Conservation (phyloP, 768 basidiomycete species). For the Gloeophyllum trabeum region DNA sequence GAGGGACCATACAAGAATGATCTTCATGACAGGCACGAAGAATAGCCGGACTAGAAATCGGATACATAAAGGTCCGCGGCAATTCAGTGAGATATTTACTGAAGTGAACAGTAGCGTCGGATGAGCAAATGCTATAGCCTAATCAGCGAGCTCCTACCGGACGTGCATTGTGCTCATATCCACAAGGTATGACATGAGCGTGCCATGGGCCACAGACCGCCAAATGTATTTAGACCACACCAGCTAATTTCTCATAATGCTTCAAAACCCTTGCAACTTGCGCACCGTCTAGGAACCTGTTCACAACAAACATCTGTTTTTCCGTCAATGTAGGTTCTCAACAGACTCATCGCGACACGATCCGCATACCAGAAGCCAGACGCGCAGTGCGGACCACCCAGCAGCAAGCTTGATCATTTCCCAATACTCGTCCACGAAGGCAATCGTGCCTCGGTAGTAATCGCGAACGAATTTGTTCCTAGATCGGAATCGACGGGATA, state of each 20-base stretch:
- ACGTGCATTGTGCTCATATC: too few relatives aligned
- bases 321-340: background rate
- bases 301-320: conserved; percentile 38
- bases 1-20: too few relatives aligned
- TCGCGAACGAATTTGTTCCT: conserved; percentile 46
- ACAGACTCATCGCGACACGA: background rate
- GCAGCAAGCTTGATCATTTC: conserved; percentile 57
- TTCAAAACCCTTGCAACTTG: conserved; percentile 40
- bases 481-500: background rate
- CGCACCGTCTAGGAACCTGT: conserved; percentile 36
- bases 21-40: too few relatives aligned
- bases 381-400: conserved; percentile 52
- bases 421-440: conserved; percentile 54
- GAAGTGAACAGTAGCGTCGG: too few relatives aligned
- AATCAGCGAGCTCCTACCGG: too few relatives aligned
- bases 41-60: too few relatives aligned
- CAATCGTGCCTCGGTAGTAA: conserved; percentile 38
- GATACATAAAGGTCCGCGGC: too few relatives aligned
- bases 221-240: too few relatives aligned
- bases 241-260: conserved; percentile 35
- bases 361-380: conserved; percentile 44
- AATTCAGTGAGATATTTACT: too few relatives aligned
- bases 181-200: too few relatives aligned
- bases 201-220: too few relatives aligned
- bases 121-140: too few relatives aligned